phyloP scores from a whole-genome alignment of 306 rosid genomes.

The Ochetophila trinervis region DNA sequence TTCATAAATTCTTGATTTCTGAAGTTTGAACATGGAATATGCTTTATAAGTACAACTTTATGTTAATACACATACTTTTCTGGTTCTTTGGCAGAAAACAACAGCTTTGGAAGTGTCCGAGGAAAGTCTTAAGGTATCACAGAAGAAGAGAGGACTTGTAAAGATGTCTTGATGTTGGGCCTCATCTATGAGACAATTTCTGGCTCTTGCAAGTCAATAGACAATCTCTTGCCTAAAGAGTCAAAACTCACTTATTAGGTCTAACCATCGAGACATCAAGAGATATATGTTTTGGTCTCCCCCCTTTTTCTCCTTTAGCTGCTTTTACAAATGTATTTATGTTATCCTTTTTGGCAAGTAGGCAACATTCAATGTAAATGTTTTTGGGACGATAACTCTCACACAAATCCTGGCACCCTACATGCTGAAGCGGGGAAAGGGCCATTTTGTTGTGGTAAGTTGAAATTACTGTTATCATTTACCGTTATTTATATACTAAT shows the following conservation, averaged over 20 bases:
- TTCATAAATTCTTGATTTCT: background rate
- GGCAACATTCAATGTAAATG: constrained; percentile 87
- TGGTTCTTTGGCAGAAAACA: constrained; percentile 56
- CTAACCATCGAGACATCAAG: background rate
- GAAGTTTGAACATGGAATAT: background rate
- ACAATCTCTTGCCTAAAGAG: background rate
- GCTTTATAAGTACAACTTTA: background rate
- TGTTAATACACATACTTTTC: background rate
- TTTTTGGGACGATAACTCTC: constrained; percentile 83
- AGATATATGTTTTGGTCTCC: background rate
- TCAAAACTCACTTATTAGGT: background rate
- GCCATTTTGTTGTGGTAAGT: constrained; percentile 97
- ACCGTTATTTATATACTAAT: constrained; percentile 8
- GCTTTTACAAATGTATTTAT: constrained; percentile 7
- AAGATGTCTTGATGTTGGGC: background rate
- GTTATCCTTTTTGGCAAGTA: constrained; percentile 30
- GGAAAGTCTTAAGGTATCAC: constrained; percentile 70
- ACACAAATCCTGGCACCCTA: constrained; percentile 77
- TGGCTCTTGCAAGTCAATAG: constrained; percentile 1
- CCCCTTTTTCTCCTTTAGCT: background rate
- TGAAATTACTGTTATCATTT: constrained; percentile 11
- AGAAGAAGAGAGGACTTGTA: background rate
- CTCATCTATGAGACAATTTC: background rate
- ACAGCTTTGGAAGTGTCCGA: constrained; percentile 69
- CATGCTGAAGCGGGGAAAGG: constrained; percentile 84